phyloP scores from a whole-genome alignment of 257 asterid genomes.

The Coffea canephora region DNA sequence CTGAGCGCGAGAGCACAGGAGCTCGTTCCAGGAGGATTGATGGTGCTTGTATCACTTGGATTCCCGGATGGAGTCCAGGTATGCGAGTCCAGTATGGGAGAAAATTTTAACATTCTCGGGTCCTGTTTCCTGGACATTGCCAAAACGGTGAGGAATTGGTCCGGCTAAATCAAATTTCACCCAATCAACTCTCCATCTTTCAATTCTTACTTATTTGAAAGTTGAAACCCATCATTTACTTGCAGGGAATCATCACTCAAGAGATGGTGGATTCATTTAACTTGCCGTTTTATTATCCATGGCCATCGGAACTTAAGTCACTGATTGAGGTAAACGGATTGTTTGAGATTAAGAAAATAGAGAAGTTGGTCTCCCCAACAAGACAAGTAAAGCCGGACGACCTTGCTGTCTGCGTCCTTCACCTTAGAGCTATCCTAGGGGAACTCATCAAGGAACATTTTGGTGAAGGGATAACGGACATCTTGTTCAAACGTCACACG shows the following conservation, averaged over 20 bases:
- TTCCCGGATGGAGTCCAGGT: slow-evolving; percentile 38
- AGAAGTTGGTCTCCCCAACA: slow-evolving; percentile 22
- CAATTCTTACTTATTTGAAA: background rate
- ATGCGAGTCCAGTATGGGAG: slow-evolving; percentile 34
- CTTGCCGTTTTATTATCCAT: slow-evolving; percentile 56
- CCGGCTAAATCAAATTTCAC: too few species aligned
- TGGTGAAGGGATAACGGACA: slow-evolving; percentile 42
- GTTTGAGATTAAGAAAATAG: slow-evolving; percentile 36
- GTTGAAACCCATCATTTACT: background rate
- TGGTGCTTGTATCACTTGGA: slow-evolving; percentile 31
- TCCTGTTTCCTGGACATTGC: slow-evolving; percentile 58
- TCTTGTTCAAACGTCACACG: slow-evolving; percentile 36
- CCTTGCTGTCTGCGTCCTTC: slow-evolving; percentile 17
- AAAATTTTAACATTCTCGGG: slow-evolving; percentile 35
- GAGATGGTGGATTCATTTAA: slow-evolving; percentile 50
- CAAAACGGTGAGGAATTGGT: slow-evolving; percentile 20
- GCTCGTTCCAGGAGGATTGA: slow-evolving; percentile 33
- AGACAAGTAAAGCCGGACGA: slow-evolving; percentile 32
- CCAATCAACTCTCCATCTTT: too few species aligned
- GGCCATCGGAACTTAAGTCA: slow-evolving; percentile 44
- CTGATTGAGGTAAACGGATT: slow-evolving; percentile 44
- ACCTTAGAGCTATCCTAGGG: slow-evolving; percentile 46
- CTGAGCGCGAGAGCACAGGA: slow-evolving; percentile 35
- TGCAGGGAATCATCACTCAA: slow-evolving; percentile 45
- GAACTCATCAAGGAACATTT: slow-evolving; percentile 45